A percentile compares a stretch with the other conserved stretches of the same genome.
Conservation (phyloP, 805 yeast genomes). For the Starmerella sirachaensis region DNA sequence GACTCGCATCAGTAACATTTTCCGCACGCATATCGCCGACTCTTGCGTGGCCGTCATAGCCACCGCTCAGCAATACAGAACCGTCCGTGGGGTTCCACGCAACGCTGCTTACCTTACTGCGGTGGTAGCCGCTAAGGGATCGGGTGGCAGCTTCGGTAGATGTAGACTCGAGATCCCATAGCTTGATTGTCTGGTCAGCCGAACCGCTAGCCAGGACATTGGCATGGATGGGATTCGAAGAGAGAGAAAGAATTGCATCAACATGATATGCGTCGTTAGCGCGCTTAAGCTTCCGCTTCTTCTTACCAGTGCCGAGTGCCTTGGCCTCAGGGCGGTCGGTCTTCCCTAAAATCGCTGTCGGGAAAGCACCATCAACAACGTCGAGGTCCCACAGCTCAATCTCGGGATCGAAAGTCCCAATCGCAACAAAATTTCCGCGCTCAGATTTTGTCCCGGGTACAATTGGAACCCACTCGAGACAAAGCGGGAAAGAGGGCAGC, state of each 20-base stretch:
- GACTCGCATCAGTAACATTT: conserved; percentile 43
- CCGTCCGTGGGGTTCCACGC: conserved; percentile 61
- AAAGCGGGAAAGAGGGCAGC: conserved; percentile 93
- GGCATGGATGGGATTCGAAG: conserved; percentile 72
- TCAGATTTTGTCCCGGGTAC: conserved; percentile 34
- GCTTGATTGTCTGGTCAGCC: conserved; percentile 86
- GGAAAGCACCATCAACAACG: conserved; percentile 83
- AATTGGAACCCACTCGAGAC: conserved; percentile 83
- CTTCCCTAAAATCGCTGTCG: conserved; percentile 80
- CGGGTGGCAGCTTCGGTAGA: conserved; percentile 48
- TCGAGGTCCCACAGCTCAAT: conserved; percentile 96
- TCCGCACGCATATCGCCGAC: conserved; percentile 75
- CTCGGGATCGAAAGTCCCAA: conserved; percentile 95
- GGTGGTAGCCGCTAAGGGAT: conserved; percentile 57
- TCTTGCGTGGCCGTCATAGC: conserved; percentile 68
- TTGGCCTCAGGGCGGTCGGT: conserved; percentile 31
- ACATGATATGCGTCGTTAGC: conserved; percentile 67
- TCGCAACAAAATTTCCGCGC: conserved; percentile 84
- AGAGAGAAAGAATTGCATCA: conserved; percentile 80
- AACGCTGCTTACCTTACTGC: conserved; percentile 71
- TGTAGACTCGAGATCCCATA: conserved; percentile 80
- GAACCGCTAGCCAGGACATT: conserved; percentile 86
- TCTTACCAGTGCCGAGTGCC: conserved; percentile 26
- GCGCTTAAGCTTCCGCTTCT: conserved; percentile 43
- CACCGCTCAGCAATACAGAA: conserved; percentile 67